Percentiles rank a stretch among this genome's conserved stretches.
Conservation (phyloP, 257 asterid genomes). For the Fraxinus americana region DNA sequence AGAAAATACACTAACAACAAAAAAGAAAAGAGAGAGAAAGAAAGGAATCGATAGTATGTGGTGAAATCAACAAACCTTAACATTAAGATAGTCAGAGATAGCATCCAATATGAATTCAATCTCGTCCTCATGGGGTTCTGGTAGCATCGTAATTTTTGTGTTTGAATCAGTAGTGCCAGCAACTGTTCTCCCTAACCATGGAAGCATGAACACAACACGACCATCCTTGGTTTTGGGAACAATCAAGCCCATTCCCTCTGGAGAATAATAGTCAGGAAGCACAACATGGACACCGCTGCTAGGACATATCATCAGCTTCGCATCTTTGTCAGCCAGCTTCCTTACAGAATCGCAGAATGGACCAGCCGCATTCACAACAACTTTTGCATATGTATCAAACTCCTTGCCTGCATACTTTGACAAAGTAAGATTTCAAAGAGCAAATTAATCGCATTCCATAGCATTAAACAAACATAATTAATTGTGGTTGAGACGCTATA, state of each 20-base stretch:
- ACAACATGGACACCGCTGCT: conserved; percentile 98
- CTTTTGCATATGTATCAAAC: conserved; percentile 93
- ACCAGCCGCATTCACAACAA: conserved; percentile 90
- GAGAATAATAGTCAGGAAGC: conserved; percentile 99
- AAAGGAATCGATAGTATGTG: not conserved
- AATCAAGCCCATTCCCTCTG: conserved; percentile 98
- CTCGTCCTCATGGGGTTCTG: conserved; percentile 98
- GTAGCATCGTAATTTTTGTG: conserved; percentile 86
- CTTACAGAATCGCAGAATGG: conserved; percentile 97
- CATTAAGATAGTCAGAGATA: conserved; percentile 86
- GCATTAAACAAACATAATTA: conserved; percentile 7
- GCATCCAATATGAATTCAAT: conserved; percentile 93
- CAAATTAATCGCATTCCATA: conserved; percentile 5
- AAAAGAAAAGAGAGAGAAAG: not conserved
- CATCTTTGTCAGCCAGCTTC: conserved; percentile 75
- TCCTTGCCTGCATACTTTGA: conserved; percentile 73
- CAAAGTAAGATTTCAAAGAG: conserved; percentile 33
- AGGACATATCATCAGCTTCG: conserved; percentile 82
- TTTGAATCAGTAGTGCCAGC: conserved; percentile 98
- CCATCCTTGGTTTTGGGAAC: conserved; percentile 99
- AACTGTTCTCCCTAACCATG: conserved; percentile 97
- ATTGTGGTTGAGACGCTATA: not conserved
- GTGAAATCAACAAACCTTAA: conserved; percentile 64
- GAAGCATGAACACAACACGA: conserved; percentile 97
- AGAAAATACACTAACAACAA: not conserved